Evolutionary conservation across 192 early-diverging fungal species (phyloP), one percentile per base, ranked within the genome.

Genomic region (Entomortierella parvispora): DNA sequence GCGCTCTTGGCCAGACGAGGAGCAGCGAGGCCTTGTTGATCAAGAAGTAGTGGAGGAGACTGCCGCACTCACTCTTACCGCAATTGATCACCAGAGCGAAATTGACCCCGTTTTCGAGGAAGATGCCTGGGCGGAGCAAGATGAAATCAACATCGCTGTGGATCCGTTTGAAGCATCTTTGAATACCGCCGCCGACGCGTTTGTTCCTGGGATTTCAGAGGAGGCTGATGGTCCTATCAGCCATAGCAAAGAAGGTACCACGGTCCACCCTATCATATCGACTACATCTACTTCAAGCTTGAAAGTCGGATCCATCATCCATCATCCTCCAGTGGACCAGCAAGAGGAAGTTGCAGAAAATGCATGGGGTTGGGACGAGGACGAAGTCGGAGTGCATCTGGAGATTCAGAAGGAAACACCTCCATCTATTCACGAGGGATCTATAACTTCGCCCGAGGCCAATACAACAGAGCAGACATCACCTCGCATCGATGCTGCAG

Each of bases 331-430:
- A 11, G 23, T 15, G 4, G 26, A 68, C 15, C 43, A 48, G 42
- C 4, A n/a, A 4, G 55, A 46, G 2, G 66, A 52, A 0, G 26
- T 51, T 22, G 37, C 33, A 8, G 65, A 77, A 11, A 65, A 77
- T 44, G 60, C 74, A 5, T 77, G 74, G 74, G 74, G 74, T 18
- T 77, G 74, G 74, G 74, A 77, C 43, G 66, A 63, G 8, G 60
- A 68, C 11, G 59, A 68, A 17, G 49, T 59, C 3, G 74, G 32
- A 5, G 55, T 63, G 25, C 22, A 58, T 44, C 52, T 52, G 29
- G 55, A 62, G 12, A 29, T 26, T 25, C 23, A 61, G 29, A 57
- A 62, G 23, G 71, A 68, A 3, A 12, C 10, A 2, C 22, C 26
- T 31, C 48, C 50, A 18, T 25, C 51, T 0, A 17, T 26, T 10